Percentiles rank a stretch among this genome's conserved stretches.
These are phyloP conservation scores for Lepidium aucheri DNA, from an alignment of 345 rosid genomes.

Conservation along the genomic window DNA sequence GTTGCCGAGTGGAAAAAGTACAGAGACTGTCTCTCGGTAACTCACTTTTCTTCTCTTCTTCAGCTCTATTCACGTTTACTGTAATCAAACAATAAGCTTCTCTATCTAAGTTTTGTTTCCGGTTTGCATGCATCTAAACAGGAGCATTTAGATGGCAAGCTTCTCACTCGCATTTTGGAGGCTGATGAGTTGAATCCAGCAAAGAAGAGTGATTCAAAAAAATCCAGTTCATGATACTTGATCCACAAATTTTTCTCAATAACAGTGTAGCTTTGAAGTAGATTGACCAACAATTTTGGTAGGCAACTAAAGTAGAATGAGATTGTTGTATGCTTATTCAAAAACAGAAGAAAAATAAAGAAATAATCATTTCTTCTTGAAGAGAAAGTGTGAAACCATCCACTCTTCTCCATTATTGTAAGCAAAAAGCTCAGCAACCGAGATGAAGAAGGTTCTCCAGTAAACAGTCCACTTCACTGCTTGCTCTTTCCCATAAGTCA, in stretches of 20 bases:
- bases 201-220: slow-evolving; percentile 20
- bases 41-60: background rate
- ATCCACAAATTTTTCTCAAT: slow-evolving; percentile 6
- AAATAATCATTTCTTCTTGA: slow-evolving; percentile 55
- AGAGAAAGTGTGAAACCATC: slow-evolving; percentile 72
- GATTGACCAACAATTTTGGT: background rate
- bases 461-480: slow-evolving; percentile 81
- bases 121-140: slow-evolving; percentile 10
- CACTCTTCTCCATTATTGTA: slow-evolving; percentile 87
- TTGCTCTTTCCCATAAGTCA: slow-evolving; percentile 68
- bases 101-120: background rate
- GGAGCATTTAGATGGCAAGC: slow-evolving; percentile 78
- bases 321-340: slow-evolving; percentile 4
- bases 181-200: slow-evolving; percentile 33
- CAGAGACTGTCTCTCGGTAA: slow-evolving; percentile 74
- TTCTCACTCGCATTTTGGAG: slow-evolving; percentile 61
- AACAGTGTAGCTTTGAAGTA: slow-evolving; percentile 1
- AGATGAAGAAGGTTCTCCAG: slow-evolving; percentile 80
- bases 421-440: slow-evolving; percentile 81
- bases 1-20: slow-evolving; percentile 67
- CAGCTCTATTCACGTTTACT: background rate
- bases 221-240: slow-evolving; percentile 27
- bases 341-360: background rate
- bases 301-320: slow-evolving; percentile 2
- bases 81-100: background rate